phyloP scores from a whole-genome alignment of 768 basidiomycete species.

The Suillus alpinus region DNA sequence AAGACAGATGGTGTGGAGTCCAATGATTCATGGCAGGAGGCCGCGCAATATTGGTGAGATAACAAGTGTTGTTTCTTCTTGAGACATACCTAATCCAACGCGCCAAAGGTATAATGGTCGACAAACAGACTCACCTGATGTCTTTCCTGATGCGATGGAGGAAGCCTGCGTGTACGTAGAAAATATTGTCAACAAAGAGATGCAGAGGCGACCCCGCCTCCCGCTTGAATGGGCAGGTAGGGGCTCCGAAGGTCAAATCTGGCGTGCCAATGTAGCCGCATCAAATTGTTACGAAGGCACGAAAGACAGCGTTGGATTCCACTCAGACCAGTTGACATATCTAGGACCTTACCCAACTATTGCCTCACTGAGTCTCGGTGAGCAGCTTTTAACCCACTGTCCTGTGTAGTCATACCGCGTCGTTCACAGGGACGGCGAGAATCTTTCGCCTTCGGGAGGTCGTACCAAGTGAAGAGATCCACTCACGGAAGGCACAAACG shows the following conservation, averaged over 20 bases:
- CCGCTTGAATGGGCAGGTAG: conserved; percentile 64
- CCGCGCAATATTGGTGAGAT: conserved; percentile 70
- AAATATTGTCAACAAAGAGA: conserved; percentile 65
- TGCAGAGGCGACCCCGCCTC: conserved; percentile 58
- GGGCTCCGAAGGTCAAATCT: conserved; percentile 31
- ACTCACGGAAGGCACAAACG: conserved; percentile 60
- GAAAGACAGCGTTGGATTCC: conserved; percentile 78
- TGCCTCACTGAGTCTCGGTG: conserved; percentile 79
- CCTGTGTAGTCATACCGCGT: neutral
- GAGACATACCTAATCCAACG: neutral
- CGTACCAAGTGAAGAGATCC: conserved; percentile 58
- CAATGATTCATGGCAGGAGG: conserved; percentile 61
- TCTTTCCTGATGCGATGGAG: conserved; percentile 72
- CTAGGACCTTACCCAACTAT: conserved; percentile 85
- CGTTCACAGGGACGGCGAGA: conserved; percentile 56
- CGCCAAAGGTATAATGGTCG: conserved; percentile 76
- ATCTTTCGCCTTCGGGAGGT: conserved; percentile 77
- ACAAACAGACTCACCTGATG: conserved; percentile 48
- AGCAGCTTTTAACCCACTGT: conserved; percentile 11
- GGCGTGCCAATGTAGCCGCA: conserved; percentile 85
- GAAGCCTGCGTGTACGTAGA: conserved; percentile 74
- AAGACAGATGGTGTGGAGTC: conserved; percentile 42
- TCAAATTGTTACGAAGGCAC: conserved; percentile 83
- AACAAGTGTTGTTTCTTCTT: neutral
- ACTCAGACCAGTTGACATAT: conserved; percentile 79